phyloP scores from a whole-genome alignment of 768 basidiomycete species.

The Gymnopilus junonius region DNA sequence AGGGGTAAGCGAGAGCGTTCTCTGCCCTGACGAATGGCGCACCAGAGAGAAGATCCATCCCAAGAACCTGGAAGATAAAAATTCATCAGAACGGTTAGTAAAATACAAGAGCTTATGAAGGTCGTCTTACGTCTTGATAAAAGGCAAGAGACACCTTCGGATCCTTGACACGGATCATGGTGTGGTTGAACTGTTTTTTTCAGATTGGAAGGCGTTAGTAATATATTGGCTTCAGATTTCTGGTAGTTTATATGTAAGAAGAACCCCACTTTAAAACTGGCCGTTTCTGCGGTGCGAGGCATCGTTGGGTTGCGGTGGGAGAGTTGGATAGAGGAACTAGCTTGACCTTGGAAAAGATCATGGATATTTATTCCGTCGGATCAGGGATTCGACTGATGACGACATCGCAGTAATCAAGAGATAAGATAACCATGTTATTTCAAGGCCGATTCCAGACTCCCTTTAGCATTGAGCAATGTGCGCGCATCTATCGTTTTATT shows the following conservation, averaged over 20 bases:
- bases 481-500: too few relatives aligned
- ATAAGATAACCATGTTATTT: background rate
- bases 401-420: background rate
- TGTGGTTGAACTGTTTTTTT: constrained; percentile 72
- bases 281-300: constrained; percentile 68
- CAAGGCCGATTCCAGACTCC: too few relatives aligned
- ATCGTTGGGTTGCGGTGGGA: constrained; percentile 38
- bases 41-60: constrained; percentile 79
- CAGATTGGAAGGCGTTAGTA: constrained; percentile 3
- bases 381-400: background rate
- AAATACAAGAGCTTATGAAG: background rate
- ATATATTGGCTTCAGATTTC: background rate
- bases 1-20: background rate
- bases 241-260: background rate
- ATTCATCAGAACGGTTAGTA: background rate
- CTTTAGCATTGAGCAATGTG: too few relatives aligned
- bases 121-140: constrained; percentile 65
- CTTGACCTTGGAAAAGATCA: background rate
- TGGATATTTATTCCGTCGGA: constrained; percentile 3
- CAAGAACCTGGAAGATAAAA: constrained; percentile 49
- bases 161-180: constrained; percentile 90
- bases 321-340: background rate
- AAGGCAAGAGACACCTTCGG: constrained; percentile 81
- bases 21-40: background rate
- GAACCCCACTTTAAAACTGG: constrained; percentile 58